Evolutionary conservation across 495 filamentous ascomycete species (phyloP), one percentile per base, ranked within the genome.

Genomic region (Hypoxylon intermedium): DNA sequence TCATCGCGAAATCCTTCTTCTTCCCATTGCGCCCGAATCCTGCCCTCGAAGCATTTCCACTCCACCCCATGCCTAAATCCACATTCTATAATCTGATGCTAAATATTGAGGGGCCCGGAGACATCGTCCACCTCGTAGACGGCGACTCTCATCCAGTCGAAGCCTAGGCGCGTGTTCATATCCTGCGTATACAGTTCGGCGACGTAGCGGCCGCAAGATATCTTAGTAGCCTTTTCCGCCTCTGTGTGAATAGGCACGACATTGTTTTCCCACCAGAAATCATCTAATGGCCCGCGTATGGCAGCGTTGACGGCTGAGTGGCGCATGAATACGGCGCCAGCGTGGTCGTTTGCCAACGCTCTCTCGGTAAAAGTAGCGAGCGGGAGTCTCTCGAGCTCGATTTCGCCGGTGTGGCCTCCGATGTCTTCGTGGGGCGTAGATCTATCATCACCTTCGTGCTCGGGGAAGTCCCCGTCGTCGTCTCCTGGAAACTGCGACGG

Each of bases 111-210:
- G 6, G 54, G 60, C 16, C 60, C 60, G 3, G 3, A 11, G 0
- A 64, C 49, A 24, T 64, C 54, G 4, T 53, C 60, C 3, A 64
- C 54, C 2, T 36, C 36, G 44, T 51, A 13, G 5, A 64, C 60
- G 6, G 49, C 42, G 20, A 64, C 60, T 3, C 49, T 21, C 2
- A 64, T 45, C 54, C 13, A 58, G 18, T 64, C 60, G 43, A 49
- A 64, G 9, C 54, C 60, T 9, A 64, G 7, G 13, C 54, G 28
- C 3, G 30, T 36, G 1, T 24, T 40, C 54, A 59, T 54, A 19
- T 54, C 54, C 15, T 6, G 9, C 15, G 44, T 53, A 15, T 58
- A 42, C 13, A 64, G 15, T 24, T 64, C 53, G 6, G 53, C 60
- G 0, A 6, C 12, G 42, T 63, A 63, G 7, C 31, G 20, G 6